Conservation (phyloP, 2,329 filamentous ascomycete genomes). For the Aspergillus ochraceoroseus region DNA sequence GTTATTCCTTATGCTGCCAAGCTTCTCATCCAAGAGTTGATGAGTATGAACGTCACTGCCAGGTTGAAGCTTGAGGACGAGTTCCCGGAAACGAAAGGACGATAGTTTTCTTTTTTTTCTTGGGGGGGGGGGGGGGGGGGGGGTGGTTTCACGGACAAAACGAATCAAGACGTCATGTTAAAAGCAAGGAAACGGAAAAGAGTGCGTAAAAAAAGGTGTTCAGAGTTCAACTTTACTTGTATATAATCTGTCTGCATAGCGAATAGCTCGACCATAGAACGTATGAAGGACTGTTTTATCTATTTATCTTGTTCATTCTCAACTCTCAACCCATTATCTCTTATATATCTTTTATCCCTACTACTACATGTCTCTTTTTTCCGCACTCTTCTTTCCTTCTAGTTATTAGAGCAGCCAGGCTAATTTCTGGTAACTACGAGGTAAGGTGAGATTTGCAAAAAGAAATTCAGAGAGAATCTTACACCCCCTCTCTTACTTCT, state of each 20-base stretch:
- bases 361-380: conserved; percentile 4
- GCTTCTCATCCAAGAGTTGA: conserved; percentile 87
- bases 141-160: too few relatives aligned
- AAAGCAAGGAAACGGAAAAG: too few relatives aligned
- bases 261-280: conserved; percentile 17
- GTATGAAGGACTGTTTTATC: conserved; percentile 1
- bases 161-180: too few relatives aligned
- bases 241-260: conserved; percentile 25
- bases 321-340: too few relatives aligned
- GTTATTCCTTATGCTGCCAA: conserved; percentile 97
- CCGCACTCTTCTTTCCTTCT: conserved; percentile 3
- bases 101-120: conserved; percentile 18
- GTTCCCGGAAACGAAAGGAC: conserved; percentile 59
- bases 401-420: too few relatives aligned
- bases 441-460: too few relatives aligned
- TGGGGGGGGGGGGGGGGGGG: too few relatives aligned
- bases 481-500: too few relatives aligned
- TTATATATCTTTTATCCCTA: too few relatives aligned
- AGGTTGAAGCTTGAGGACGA: conserved; percentile 86
- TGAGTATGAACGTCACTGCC: conserved; percentile 98
- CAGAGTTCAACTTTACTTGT: conserved; percentile 8
- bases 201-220: conserved; percentile 10
- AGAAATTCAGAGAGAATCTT: too few relatives aligned
- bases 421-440: too few relatives aligned
- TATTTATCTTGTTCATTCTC: too few relatives aligned